Conservation (phyloP, 805 yeast species). For the Saturnispora silvae region DNA sequence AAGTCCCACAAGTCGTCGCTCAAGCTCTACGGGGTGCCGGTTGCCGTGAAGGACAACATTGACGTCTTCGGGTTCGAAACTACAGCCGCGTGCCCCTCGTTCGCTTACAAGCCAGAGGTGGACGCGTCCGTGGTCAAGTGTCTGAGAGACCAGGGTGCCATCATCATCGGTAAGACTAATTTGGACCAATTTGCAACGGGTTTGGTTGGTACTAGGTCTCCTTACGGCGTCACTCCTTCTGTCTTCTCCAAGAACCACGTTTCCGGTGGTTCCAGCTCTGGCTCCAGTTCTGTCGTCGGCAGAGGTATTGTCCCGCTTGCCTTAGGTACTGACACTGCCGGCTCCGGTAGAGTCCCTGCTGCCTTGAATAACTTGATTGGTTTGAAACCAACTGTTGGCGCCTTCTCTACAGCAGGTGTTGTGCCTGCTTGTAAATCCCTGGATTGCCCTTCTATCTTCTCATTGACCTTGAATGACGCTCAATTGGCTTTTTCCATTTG, state of each 20-base stretch:
- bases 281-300: conserved; percentile 87
- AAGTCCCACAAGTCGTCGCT: conserved; percentile 41
- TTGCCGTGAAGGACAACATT: conserved; percentile 90
- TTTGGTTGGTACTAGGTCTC: conserved; percentile 88
- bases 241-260: conserved; percentile 71
- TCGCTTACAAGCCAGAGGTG: conserved; percentile 49
- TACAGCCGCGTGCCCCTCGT: conserved; percentile 94
- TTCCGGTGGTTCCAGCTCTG: conserved; percentile 93
- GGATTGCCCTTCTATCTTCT: conserved; percentile 84
- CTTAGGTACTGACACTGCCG: conserved; percentile 95
- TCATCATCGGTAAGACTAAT: conserved; percentile 87
- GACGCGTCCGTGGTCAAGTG: conserved; percentile 70
- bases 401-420: conserved; percentile 80
- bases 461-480: conserved; percentile 72
- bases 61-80: conserved; percentile 76
- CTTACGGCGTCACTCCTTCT: conserved; percentile 83
- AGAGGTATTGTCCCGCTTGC: conserved; percentile 84
- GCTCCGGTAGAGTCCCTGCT: conserved; percentile 97
- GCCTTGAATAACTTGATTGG: conserved; percentile 87
- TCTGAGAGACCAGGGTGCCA: conserved; percentile 86
- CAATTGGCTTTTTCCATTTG: conserved; percentile 62
- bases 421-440: conserved; percentile 94
- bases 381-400: conserved; percentile 85
- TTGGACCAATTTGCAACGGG: conserved; percentile 98
- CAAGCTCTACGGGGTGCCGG: conserved; percentile 87